A percentile compares a stretch with the other conserved stretches of the same genome.
These are phyloP conservation scores for Wickerhamomyces queroliae DNA, from an alignment of 805 yeast genomes.

Conservation along the genomic window DNA sequence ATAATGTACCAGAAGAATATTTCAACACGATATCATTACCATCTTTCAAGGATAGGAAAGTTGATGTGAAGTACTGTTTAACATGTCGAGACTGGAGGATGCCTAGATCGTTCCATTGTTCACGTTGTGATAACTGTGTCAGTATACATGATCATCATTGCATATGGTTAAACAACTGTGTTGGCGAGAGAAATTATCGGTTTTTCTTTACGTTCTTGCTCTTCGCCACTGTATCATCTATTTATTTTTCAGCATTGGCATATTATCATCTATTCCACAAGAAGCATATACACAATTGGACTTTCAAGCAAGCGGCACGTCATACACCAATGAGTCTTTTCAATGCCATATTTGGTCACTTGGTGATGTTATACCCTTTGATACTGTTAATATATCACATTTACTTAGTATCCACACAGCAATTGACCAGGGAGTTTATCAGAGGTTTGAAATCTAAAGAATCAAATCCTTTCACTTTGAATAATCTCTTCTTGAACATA, in stretches of 20 bases:
- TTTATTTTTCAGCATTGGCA: slow-evolving; percentile 23
- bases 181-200: slow-evolving; percentile 68
- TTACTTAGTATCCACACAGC: slow-evolving; percentile 46
- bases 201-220: slow-evolving; percentile 50
- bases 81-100: slow-evolving; percentile 74
- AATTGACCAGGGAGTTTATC: slow-evolving; percentile 72
- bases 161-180: slow-evolving; percentile 66
- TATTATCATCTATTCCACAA: slow-evolving; percentile 26
- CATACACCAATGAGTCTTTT: slow-evolving; percentile 40
- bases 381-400: slow-evolving; percentile 49
- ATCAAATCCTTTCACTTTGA: slow-evolving; percentile 32
- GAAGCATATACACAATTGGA: slow-evolving; percentile 2
- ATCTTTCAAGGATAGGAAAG: slow-evolving; percentile 26
- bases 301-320: slow-evolving; percentile 19
- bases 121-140: slow-evolving; percentile 61
- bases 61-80: slow-evolving; percentile 50
- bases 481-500: slow-evolving; percentile 26
- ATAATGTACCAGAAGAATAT: slow-evolving; percentile 51
- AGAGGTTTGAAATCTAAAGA: slow-evolving; percentile 35
- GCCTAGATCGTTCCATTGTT: slow-evolving; percentile 72
- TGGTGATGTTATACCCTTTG: slow-evolving; percentile 50
- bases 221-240: slow-evolving; percentile 26
- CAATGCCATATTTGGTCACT: slow-evolving; percentile 41
- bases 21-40: slow-evolving; percentile 46
- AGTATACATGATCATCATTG: slow-evolving; percentile 71